These are phyloP conservation scores for Rhizopogon vinicolor DNA, from an alignment of 768 basidiomycete species.

Conservation along the genomic window DNA sequence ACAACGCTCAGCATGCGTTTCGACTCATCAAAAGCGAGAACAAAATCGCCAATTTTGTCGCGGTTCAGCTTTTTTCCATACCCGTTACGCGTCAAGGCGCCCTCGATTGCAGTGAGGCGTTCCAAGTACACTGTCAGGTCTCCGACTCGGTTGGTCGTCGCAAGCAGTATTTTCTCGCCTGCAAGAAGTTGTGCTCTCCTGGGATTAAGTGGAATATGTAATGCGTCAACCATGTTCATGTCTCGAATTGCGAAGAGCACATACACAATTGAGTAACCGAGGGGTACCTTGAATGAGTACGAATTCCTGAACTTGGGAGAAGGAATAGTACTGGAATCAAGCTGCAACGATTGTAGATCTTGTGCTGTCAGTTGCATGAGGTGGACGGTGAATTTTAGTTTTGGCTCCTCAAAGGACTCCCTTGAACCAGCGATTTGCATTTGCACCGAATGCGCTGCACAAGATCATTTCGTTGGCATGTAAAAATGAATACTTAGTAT, in stretches of 20 bases:
- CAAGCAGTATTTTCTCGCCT: conserved; percentile 35
- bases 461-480: background rate
- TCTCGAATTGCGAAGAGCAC: background rate
- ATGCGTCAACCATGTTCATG: background rate
- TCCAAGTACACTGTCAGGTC: conserved; percentile 39
- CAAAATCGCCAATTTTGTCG: conserved; percentile 43
- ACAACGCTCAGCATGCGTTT: conserved; percentile 46
- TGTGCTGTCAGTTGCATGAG: conserved; percentile 22
- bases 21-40: conserved; percentile 48
- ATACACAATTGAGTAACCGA: conserved; percentile 13
- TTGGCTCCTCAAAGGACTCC: conserved; percentile 15
- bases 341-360: conserved; percentile 22
- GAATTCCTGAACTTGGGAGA: conserved; percentile 14
- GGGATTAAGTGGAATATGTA: background rate
- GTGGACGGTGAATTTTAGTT: conserved; percentile 16
- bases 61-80: conserved; percentile 31
- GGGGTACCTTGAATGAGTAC: conserved; percentile 13
- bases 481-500: background rate
- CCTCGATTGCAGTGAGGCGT: conserved; percentile 20
- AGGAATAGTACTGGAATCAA: conserved; percentile 17
- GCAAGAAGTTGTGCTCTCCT: conserved; percentile 38
- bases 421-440: conserved; percentile 14
- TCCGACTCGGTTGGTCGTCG: conserved; percentile 31
- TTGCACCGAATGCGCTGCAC: background rate
- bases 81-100: conserved; percentile 21